Evolutionary conservation across 805 yeast species (phyloP).

Genomic region (Cyberlindnera mrakii): DNA sequence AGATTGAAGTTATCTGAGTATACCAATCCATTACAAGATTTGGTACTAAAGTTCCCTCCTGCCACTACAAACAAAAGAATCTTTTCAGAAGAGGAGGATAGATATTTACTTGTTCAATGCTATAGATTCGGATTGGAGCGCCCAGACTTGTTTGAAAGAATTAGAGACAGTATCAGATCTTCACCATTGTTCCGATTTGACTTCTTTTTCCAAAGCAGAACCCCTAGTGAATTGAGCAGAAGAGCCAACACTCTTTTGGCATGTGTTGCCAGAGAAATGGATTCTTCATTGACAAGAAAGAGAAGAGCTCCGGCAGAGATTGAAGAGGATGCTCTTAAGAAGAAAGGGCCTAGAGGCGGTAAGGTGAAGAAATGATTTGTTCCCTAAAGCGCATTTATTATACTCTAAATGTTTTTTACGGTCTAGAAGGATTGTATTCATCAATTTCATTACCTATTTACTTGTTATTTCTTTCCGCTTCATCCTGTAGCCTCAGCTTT

Average conservation of each 20-base stretch:
- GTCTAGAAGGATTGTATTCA: not conserved
- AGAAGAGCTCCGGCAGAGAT: constrained; percentile 3
- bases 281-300: constrained; percentile 11
- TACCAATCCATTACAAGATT: constrained; percentile 73
- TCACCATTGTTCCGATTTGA: constrained; percentile 81
- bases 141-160: constrained; percentile 70
- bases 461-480: constrained; percentile 6
- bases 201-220: constrained; percentile 78
- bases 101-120: constrained; percentile 76
- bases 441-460: not conserved
- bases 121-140: constrained; percentile 77
- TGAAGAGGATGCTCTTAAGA: constrained; percentile 12
- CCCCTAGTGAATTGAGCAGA: constrained; percentile 71
- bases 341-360: constrained; percentile 15
- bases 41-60: constrained; percentile 67
- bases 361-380: constrained; percentile 8
- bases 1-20: constrained; percentile 68
- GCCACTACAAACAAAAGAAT: constrained; percentile 58
- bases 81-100: constrained; percentile 85
- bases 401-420: not conserved
- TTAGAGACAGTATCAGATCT: constrained; percentile 66
- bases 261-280: constrained; percentile 61
- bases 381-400: not conserved
- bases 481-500: constrained; percentile 12
- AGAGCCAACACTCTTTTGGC: constrained; percentile 75